A percentile compares a stretch with the other conserved stretches of the same genome.
These are phyloP conservation scores for Trichoderma sp. DNA, from an alignment of 2,329 filamentous ascomycete genomes.

Conservation along the genomic window DNA sequence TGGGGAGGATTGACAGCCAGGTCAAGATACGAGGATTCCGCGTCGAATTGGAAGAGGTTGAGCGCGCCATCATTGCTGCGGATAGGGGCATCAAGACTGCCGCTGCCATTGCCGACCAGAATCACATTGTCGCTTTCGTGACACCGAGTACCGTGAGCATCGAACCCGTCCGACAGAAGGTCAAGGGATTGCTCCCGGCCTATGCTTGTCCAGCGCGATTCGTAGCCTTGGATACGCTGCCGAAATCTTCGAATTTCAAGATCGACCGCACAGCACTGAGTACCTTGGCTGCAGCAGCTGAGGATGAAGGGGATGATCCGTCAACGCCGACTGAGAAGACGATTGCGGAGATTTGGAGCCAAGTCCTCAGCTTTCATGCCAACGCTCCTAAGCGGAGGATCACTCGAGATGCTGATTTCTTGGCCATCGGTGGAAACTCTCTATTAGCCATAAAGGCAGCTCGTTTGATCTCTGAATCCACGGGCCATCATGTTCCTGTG, in stretches of 20 bases:
- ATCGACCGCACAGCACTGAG: not conserved
- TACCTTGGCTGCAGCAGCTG: not conserved
- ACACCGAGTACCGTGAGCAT: not conserved
- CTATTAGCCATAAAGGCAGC: slow-evolving; percentile 10
- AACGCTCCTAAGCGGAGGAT: not conserved
- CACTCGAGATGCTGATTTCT: slow-evolving; percentile 10
- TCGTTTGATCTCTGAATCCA: not conserved
- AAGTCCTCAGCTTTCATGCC: not conserved
- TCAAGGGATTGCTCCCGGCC: not conserved
- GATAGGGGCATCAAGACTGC: not conserved
- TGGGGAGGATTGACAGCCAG: slow-evolving; percentile 8
- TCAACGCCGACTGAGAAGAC: not conserved
- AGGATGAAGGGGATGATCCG: not conserved
- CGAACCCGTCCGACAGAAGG: not conserved
- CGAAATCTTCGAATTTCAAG: slow-evolving; percentile 1
- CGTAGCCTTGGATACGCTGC: not conserved
- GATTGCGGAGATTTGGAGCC: not conserved
- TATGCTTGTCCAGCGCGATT: slow-evolving; percentile 9
- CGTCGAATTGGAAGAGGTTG: slow-evolving; percentile 12
- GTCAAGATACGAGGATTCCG: slow-evolving; percentile 1
- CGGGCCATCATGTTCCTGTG: slow-evolving; percentile 1
- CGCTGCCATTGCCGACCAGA: not conserved
- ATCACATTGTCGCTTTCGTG: slow-evolving; percentile 1
- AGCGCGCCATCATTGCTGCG: not conserved
- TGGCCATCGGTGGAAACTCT: slow-evolving; percentile 14